Evolutionary conservation across 139 green algal genomes (phyloP).

Genomic region (Coelastrella sp.): DNA sequence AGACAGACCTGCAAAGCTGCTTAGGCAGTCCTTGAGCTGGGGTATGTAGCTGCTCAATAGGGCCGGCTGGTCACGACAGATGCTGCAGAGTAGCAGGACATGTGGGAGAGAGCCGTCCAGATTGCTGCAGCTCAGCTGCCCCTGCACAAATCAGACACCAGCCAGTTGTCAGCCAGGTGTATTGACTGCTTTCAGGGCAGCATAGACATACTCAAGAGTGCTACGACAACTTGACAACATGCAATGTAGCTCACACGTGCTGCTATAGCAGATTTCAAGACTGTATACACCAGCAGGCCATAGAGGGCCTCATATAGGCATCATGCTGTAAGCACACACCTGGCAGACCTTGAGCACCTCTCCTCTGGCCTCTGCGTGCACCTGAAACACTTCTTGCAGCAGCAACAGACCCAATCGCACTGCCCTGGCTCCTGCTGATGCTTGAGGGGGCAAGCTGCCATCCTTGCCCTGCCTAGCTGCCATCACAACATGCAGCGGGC

Average conservation of each 20-base stretch:
- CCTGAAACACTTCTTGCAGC: constrained; percentile 51
- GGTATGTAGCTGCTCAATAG: constrained; percentile 27
- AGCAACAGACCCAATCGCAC: constrained; percentile 50
- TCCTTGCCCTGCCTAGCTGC: not conserved
- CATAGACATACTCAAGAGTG: too few relatives aligned
- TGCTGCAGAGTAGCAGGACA: constrained; percentile 54
- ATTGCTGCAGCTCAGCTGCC: constrained; percentile 10
- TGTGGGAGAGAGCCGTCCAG: constrained; percentile 43
- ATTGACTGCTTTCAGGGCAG: too few relatives aligned
- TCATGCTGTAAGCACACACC: not conserved
- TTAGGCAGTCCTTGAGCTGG: constrained; percentile 49
- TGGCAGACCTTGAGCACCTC: constrained; percentile 47
- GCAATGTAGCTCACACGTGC: constrained; percentile 37
- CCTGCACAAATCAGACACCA: not conserved
- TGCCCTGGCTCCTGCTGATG: constrained; percentile 21
- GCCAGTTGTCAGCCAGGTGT: too few relatives aligned
- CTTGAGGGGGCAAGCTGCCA: constrained; percentile 27
- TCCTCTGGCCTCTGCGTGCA: constrained; percentile 39
- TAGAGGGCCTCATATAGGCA: not conserved
- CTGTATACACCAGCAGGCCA: not conserved
- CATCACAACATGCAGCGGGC: constrained; percentile 50
- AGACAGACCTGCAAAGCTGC: constrained; percentile 29
- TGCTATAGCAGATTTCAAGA: not conserved
- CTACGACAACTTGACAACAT: not conserved
- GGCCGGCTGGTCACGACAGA: constrained; percentile 23